Evolutionary conservation across 2,329 filamentous ascomycete genomes (phyloP), one percentile per base, ranked within the genome.

Genomic region (Fusarium sp.): DNA sequence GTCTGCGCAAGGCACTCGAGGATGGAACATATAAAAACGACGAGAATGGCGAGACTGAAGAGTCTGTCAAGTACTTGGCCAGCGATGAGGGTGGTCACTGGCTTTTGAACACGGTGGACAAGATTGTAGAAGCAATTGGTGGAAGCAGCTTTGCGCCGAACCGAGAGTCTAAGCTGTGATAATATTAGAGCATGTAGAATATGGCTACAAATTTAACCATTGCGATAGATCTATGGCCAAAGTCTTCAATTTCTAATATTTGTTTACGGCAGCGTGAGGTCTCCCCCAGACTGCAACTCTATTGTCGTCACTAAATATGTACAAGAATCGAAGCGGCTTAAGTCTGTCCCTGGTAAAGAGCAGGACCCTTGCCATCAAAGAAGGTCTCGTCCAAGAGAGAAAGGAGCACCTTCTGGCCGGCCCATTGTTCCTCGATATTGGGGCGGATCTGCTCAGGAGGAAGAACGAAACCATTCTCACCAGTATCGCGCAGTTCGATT

Each of bases 1-100:
- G 93, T 0, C 75, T 96, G 78, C 80, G 91, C 60, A 96, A 96
- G 81, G 91, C 88, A 1, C 83, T 91, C 51, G 88, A 91, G 67
- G 89, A 93, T 76, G 91, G 90, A 2, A 82, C 81, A 20, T 84
- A 84, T 79, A 72, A 71, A 68, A 69, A 65, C 11, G 79, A 79
- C 33, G 72, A 68, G 23, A 74, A 77, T 41, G 73, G 71, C 1
- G 76, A 77, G 61, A 79, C 73, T 3, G 76, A 80, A 32, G 77
- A 80, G 62, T 71, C 56, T 4, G 72, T 76, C n/a, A 58, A 70
- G 51, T 83, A 82, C 78, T 45, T 85, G 65, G 82, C 81, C 1
- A 76, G 74, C 5, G 81, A 84, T 27, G 81, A 84, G 72, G 83
- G 83, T 10, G 76, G 78, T 17, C 80, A 83, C 71, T 85, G 83